phyloP scores from a whole-genome alignment of 2,329 filamentous ascomycete genomes.

The Xylaria multiplex region DNA sequence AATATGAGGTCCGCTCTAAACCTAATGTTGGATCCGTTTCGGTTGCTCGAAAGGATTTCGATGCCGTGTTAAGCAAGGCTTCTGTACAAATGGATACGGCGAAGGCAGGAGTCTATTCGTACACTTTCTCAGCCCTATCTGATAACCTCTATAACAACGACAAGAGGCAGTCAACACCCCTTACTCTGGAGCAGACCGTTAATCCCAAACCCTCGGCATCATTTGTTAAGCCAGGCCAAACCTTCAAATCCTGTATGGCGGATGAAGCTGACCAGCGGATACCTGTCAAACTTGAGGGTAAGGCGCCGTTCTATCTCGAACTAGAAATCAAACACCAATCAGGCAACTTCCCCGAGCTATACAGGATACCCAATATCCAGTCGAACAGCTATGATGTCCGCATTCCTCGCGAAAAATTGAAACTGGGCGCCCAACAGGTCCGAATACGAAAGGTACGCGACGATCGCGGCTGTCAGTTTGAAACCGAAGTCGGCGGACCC shows the following conservation, averaged over 20 bases:
- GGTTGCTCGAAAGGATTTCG: conserved; percentile 75
- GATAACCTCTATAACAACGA: conserved; percentile 88
- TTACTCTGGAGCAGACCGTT: conserved; percentile 83
- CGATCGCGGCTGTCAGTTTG: conserved; percentile 83
- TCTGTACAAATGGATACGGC: conserved; percentile 87
- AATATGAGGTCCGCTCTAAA: conserved; percentile 82
- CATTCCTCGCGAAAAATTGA: conserved; percentile 85
- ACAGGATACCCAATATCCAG: conserved; percentile 82
- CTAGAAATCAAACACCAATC: conserved; percentile 93
- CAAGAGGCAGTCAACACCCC: conserved; percentile 68
- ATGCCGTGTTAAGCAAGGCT: conserved; percentile 78
- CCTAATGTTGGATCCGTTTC: conserved; percentile 72
- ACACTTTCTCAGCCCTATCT: conserved; percentile 83
- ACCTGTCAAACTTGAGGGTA: conserved; percentile 83
- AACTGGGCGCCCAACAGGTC: conserved; percentile 88
- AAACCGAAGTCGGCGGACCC: conserved; percentile 74
- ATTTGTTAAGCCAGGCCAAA: conserved; percentile 88
- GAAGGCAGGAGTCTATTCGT: conserved; percentile 84
- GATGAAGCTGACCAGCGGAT: conserved; percentile 88
- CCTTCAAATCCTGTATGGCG: conserved; percentile 93
- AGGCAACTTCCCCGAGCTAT: conserved; percentile 79
- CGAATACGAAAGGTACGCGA: conserved; percentile 92
- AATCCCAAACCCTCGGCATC: conserved; percentile 83
- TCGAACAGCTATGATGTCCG: conserved; percentile 79
- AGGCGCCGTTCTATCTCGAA: conserved; percentile 89